Conservation (phyloP, 2,329 filamentous ascomycete genomes). For the Scorias spongiosa region DNA sequence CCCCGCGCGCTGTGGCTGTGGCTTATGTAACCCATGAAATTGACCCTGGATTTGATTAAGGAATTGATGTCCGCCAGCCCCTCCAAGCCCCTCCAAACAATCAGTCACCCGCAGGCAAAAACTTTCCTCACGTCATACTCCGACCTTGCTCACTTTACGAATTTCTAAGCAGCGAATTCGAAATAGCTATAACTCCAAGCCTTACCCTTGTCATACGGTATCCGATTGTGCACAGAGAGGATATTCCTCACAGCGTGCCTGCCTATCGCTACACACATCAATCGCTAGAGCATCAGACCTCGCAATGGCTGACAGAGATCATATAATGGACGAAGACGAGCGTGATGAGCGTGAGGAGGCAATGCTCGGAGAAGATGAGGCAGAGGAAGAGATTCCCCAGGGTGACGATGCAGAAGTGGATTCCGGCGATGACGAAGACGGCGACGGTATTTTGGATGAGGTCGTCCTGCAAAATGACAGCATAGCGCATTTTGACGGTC, state of each 20-base stretch:
- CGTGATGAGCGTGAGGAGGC: background rate
- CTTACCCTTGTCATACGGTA: too few relatives aligned
- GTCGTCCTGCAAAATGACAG: conserved; percentile 83
- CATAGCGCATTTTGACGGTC: conserved; percentile 75
- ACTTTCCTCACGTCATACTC: background rate
- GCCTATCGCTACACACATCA: too few relatives aligned
- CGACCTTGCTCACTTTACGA: background rate
- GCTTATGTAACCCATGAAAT: background rate
- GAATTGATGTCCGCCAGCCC: background rate
- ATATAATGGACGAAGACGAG: background rate
- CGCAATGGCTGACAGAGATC: background rate
- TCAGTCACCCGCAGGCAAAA: background rate
- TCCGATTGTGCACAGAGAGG: too few relatives aligned
- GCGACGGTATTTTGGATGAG: conserved; percentile 46
- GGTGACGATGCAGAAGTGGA: conserved; percentile 55
- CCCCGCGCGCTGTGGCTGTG: too few relatives aligned
- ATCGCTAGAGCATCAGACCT: too few relatives aligned
- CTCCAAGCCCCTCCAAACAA: background rate
- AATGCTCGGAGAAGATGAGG: background rate
- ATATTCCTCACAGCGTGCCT: too few relatives aligned
- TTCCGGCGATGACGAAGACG: conserved; percentile 51
- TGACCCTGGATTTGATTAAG: background rate
- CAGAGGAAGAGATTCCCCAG: conserved; percentile 26
- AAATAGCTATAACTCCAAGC: too few relatives aligned
- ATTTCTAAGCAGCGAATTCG: background rate